Evolutionary conservation across 495 filamentous ascomycete species (phyloP).

Genomic region (Neurospora hispaniola): DNA sequence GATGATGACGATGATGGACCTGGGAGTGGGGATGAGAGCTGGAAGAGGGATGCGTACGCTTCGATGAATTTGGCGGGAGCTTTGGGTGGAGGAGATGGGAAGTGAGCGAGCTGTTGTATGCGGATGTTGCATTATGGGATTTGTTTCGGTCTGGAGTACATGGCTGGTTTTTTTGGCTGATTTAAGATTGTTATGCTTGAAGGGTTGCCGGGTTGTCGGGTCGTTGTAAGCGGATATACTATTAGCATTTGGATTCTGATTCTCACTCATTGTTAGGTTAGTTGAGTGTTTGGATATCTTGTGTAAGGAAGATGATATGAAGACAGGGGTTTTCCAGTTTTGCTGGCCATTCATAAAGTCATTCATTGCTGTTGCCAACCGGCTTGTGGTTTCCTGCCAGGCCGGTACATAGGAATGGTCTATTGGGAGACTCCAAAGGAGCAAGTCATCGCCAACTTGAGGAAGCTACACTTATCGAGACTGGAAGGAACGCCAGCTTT

Average conservation of each 20-base stretch:
- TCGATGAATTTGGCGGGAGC: slow-evolving; percentile 24
- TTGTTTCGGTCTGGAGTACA: neutral
- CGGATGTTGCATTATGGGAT: neutral
- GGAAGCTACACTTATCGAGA: neutral
- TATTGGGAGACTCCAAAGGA: neutral
- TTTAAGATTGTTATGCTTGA: too few species aligned
- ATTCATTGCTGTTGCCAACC: too few species aligned
- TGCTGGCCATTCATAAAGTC: too few species aligned
- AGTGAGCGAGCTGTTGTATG: neutral
- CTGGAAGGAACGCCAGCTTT: neutral
- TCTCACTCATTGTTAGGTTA: too few species aligned
- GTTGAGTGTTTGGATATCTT: too few species aligned
- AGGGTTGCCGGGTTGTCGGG: too few species aligned
- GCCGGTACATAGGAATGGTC: neutral
- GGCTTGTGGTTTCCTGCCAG: neutral
- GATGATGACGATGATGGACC: neutral
- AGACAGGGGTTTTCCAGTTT: too few species aligned
- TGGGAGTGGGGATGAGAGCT: slow-evolving; percentile 15
- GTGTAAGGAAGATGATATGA: too few species aligned
- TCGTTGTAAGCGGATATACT: too few species aligned
- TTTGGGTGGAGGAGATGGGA: slow-evolving; percentile 4
- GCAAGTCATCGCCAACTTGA: neutral
- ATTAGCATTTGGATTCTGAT: too few species aligned
- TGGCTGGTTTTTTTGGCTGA: too few species aligned
- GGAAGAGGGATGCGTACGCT: slow-evolving; percentile 23